phyloP scores from a whole-genome alignment of 2,329 filamentous ascomycete genomes.

The Colletotrichum sp. region DNA sequence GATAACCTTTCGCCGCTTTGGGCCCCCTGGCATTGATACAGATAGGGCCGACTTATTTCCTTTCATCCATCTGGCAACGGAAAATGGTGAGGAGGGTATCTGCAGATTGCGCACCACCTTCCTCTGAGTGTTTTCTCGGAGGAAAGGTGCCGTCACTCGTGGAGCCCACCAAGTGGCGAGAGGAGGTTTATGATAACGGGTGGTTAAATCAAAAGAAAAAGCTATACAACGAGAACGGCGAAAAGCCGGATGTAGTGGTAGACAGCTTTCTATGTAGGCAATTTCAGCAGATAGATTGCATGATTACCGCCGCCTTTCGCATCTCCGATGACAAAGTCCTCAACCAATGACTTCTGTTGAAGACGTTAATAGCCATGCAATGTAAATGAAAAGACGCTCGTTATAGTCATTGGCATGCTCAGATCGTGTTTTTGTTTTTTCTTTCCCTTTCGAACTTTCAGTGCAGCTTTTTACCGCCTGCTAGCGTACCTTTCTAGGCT shows the following conservation, averaged over 20 bases:
- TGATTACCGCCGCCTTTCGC: background rate
- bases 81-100: slow-evolving; percentile 8
- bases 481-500: background rate
- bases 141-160: background rate
- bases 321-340: background rate
- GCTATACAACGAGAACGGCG: slow-evolving; percentile 6
- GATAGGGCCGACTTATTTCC: slow-evolving; percentile 12
- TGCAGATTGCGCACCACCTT: background rate
- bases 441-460: background rate
- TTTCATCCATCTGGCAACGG: slow-evolving; percentile 17
- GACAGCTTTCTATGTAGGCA: slow-evolving; percentile 16
- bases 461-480: background rate
- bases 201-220: slow-evolving; percentile 12
- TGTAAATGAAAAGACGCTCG: background rate
- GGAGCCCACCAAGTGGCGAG: slow-evolving; percentile 1
- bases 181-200: background rate
- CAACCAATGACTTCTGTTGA: background rate
- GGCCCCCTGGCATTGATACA: slow-evolving; percentile 12
- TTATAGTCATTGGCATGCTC: background rate
- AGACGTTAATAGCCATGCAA: background rate
- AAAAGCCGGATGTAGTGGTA: slow-evolving; percentile 8
- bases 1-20: slow-evolving; percentile 14
- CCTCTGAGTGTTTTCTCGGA: background rate
- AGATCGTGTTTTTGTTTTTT: background rate
- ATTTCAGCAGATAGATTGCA: slow-evolving; percentile 17